phyloP scores from a whole-genome alignment of 345 rosid species.

The Eucalyptus curtisii region DNA sequence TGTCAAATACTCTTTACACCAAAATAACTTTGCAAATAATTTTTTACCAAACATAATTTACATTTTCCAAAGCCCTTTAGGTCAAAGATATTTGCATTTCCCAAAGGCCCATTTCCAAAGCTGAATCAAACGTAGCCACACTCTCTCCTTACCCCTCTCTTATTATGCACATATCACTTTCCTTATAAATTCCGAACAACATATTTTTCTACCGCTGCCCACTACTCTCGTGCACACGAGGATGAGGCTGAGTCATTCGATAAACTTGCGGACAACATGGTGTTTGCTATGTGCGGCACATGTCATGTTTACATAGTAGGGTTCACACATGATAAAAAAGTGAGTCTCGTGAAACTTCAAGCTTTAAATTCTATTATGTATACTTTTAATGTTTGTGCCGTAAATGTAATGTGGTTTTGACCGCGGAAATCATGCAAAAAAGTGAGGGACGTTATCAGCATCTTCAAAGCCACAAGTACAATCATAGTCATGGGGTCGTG shows the following conservation, averaged over 20 bases:
- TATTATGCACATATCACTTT: accelerated
- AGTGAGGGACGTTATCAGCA: background rate
- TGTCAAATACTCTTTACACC: accelerated
- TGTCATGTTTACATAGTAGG: background rate
- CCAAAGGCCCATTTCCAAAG: accelerated
- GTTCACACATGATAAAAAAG: background rate
- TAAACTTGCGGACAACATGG: background rate
- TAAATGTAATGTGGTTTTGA: too few species aligned
- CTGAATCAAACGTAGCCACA: accelerated
- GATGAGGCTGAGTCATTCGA: background rate
- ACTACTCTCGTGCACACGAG: too few species aligned
- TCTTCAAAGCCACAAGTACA: background rate
- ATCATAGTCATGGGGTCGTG: background rate
- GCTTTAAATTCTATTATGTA: background rate
- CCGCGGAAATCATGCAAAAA: background rate
- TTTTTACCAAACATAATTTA: too few species aligned
- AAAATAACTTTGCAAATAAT: accelerated
- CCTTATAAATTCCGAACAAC: background rate
- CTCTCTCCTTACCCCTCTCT: background rate
- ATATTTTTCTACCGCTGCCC: background rate
- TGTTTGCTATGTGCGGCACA: background rate
- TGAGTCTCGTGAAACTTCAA: background rate
- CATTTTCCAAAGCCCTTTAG: accelerated
- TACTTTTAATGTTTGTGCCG: background rate
- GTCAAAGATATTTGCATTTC: too few species aligned